phyloP scores from a whole-genome alignment of 2,329 filamentous ascomycete species.

The Sclerotinia minor region DNA sequence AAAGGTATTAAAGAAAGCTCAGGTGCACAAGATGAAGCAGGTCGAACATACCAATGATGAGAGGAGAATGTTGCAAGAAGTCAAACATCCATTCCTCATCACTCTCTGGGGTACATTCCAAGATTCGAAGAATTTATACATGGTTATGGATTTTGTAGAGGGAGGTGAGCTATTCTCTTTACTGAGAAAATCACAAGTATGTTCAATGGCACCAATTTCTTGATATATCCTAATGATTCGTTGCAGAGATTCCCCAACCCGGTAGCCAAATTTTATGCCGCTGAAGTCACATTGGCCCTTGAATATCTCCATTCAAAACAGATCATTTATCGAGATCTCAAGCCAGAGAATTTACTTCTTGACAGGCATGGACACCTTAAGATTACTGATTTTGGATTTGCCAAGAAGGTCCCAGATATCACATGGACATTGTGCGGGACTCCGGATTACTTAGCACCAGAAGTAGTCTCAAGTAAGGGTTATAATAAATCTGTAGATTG shows the following conservation, averaged over 20 bases:
- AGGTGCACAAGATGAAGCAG: slow-evolving; percentile 99
- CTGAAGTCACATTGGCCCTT: slow-evolving; percentile 90
- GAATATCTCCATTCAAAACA: slow-evolving; percentile 94
- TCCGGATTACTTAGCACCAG: slow-evolving; percentile 93
- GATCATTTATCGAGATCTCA: slow-evolving; percentile 97
- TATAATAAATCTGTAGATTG: slow-evolving; percentile 99
- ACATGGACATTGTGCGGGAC: slow-evolving; percentile 99
- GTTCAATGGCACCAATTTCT: slow-evolving; percentile 16
- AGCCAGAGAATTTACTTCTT: slow-evolving; percentile 89
- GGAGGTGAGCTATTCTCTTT: slow-evolving; percentile 96
- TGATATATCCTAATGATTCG: slow-evolving; percentile 24
- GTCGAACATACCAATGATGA: slow-evolving; percentile 99
- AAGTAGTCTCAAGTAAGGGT: slow-evolving; percentile 98
- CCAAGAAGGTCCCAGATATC: slow-evolving; percentile 97
- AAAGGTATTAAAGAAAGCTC: slow-evolving; percentile 97
- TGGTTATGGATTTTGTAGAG: slow-evolving; percentile 99
- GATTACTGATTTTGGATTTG: slow-evolving; percentile 98
- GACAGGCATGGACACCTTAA: slow-evolving; percentile 94
- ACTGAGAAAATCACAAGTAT: slow-evolving; percentile 84
- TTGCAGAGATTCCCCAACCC: slow-evolving; percentile 92
- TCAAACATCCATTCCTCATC: slow-evolving; percentile 97
- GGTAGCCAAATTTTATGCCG: slow-evolving; percentile 98
- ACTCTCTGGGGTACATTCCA: slow-evolving; percentile 99
- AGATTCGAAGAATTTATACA: slow-evolving; percentile 92
- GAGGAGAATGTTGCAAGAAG: slow-evolving; percentile 89